Conservation (phyloP, 2,329 filamentous ascomycete species). For the Penicillium verrucosum region DNA sequence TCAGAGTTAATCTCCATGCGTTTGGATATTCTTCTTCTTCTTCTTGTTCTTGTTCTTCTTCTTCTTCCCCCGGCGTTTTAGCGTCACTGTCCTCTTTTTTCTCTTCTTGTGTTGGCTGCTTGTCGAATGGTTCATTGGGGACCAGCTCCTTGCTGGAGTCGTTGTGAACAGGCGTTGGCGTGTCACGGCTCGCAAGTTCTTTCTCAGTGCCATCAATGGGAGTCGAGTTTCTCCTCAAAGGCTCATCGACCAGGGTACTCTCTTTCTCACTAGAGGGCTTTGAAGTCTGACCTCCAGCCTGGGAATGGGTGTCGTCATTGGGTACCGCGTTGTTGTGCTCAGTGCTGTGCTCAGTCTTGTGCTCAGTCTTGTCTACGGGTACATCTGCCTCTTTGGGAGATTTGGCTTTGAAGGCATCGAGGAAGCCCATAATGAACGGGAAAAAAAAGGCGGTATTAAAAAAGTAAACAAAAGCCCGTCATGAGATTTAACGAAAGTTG, state of each 20-base stretch:
- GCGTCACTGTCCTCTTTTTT: slow-evolving; percentile 3
- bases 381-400: slow-evolving; percentile 10
- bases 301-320: slow-evolving; percentile 4
- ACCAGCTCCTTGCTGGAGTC: slow-evolving; percentile 18
- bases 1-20: slow-evolving; percentile 32
- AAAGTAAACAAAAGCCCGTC: background rate
- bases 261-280: slow-evolving; percentile 24
- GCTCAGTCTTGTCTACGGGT: background rate
- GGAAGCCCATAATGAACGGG: slow-evolving; percentile 3
- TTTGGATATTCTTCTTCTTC: slow-evolving; percentile 29
- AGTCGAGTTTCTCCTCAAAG: background rate
- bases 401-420: slow-evolving; percentile 4
- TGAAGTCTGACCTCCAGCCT: slow-evolving; percentile 1
- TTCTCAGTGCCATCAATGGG: slow-evolving; percentile 5
- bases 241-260: slow-evolving; percentile 19
- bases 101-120: slow-evolving; percentile 8
- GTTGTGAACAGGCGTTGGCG: background rate
- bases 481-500: background rate
- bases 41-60: slow-evolving; percentile 14
- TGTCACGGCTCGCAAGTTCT: slow-evolving; percentile 2
- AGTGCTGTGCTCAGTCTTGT: background rate
- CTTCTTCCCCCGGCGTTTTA: slow-evolving; percentile 19
- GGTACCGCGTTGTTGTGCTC: background rate
- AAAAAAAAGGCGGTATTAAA: background rate
- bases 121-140: slow-evolving; percentile 6